A percentile compares a stretch with the other conserved stretches of the same genome.
Evolutionary conservation across 176 grass and related monocot genomes (phyloP).

Genomic region (Alloteropsis semialata): DNA sequence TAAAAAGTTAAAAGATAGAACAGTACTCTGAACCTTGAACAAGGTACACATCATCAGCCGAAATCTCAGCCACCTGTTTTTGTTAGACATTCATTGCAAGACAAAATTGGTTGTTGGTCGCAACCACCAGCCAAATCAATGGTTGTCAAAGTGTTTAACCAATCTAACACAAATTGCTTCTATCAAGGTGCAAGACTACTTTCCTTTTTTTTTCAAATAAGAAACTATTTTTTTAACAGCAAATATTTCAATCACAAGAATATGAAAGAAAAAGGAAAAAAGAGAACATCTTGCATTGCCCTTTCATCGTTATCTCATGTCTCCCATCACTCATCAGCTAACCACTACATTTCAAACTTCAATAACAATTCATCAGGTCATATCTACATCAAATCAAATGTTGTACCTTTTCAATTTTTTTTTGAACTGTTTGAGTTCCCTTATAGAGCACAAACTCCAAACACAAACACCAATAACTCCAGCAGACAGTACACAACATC

Average conservation of each 20-base stretch:
- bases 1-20: neutral
- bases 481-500: conserved; percentile 1
- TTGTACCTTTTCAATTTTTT: neutral
- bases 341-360: neutral
- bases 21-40: neutral
- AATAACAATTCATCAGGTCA: neutral
- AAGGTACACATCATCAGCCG: neutral
- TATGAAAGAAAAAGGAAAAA: neutral
- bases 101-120: neutral
- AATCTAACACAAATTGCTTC: neutral
- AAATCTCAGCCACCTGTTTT: neutral
- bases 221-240: neutral
- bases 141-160: conserved; percentile 9
- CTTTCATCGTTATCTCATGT: neutral
- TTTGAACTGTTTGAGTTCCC: neutral
- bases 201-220: neutral
- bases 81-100: conserved; percentile 17
- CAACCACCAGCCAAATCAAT: neutral
- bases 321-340: conserved; percentile 7
- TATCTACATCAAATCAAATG: neutral
- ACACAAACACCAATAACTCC: neutral
- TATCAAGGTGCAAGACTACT: neutral
- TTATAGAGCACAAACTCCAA: neutral
- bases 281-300: neutral
- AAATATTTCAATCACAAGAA: conserved; percentile 8